Percentiles rank a stretch among this genome's conserved stretches.
phyloP scores from a whole-genome alignment of 306 rosid species.

The Alnus glutinosa region DNA sequence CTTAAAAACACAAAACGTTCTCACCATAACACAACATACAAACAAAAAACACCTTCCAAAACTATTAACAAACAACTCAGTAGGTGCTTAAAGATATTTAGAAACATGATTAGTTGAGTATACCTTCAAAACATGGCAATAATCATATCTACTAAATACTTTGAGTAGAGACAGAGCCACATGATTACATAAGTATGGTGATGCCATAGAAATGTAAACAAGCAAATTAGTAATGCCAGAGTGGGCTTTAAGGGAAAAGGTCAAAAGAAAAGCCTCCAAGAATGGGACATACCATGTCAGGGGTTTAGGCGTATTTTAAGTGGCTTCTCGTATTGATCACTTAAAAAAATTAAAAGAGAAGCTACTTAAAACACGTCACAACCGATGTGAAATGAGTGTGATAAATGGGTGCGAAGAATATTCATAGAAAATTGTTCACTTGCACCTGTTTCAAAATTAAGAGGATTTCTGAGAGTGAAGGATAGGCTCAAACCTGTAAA shows the following conservation, averaged over 20 bases:
- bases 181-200: background rate
- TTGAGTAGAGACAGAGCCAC: too few relatives aligned
- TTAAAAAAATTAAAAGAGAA: too few relatives aligned
- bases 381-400: too few relatives aligned
- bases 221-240: background rate
- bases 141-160: background rate
- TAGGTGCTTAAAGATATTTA: background rate
- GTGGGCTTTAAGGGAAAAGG: constrained; percentile 18
- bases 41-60: too few relatives aligned
- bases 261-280: background rate
- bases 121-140: background rate
- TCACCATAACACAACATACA: too few relatives aligned
- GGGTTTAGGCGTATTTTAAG: background rate
- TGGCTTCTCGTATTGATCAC: too few relatives aligned
- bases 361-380: too few relatives aligned
- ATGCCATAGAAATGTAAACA: constrained; percentile 5
- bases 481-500: constrained; percentile 27
- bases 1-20: too few relatives aligned
- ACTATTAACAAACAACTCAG: background rate
- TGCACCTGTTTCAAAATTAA: background rate
- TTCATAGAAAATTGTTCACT: background rate
- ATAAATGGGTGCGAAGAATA: too few relatives aligned
- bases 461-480: constrained; percentile 18
- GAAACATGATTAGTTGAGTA: constrained; percentile 1
- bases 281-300: constrained; percentile 3